Evolutionary conservation across 495 filamentous ascomycete genomes (phyloP).

Genomic region (Hyaloscypha hepaticicola): DNA sequence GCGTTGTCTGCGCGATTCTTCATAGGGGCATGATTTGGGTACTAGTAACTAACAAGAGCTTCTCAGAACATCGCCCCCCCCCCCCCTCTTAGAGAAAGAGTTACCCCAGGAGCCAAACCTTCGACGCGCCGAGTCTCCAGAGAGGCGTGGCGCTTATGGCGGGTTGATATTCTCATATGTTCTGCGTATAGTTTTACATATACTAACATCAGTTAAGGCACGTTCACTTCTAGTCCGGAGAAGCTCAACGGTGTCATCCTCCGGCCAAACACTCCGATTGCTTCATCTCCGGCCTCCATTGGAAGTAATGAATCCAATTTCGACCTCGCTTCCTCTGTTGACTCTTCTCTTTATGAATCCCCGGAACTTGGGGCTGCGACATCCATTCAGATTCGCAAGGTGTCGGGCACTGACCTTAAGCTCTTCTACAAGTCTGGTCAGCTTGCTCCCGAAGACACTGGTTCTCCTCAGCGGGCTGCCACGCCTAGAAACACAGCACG

Average conservation of each 20-base stretch:
- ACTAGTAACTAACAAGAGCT: not conserved
- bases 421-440: not conserved
- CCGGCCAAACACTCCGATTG: not conserved
- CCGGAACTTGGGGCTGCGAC: not conserved
- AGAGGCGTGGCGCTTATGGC: not conserved
- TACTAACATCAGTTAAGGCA: not conserved
- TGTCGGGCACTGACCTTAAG: not conserved
- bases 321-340: not conserved
- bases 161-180: not conserved
- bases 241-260: not conserved
- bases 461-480: not conserved
- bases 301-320: not conserved
- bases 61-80: not conserved
- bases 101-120: not conserved
- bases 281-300: not conserved
- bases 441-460: not conserved
- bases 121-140: not conserved
- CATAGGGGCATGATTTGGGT: not conserved
- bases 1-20: not conserved
- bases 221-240: not conserved
- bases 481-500: not conserved
- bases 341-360: not conserved
- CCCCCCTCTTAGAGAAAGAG: not conserved
- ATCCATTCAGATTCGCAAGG: not conserved
- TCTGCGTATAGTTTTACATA: not conserved